These are phyloP conservation scores for Suhomyces canberraensis DNA, from an alignment of 805 yeast genomes.

Conservation along the genomic window DNA sequence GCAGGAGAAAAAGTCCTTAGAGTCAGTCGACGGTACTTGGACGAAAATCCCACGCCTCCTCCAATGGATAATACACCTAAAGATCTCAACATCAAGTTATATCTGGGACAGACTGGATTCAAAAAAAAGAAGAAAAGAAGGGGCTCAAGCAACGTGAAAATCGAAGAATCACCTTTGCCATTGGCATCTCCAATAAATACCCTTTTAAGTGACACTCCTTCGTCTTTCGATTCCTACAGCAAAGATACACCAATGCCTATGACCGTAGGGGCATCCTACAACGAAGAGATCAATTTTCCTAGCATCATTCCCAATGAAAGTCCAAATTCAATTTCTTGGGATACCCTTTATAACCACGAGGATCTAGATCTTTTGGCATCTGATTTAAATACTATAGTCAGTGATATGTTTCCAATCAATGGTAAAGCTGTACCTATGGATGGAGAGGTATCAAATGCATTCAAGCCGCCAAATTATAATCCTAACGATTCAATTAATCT, in stretches of 20 bases:
- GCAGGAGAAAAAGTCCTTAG: conserved; percentile 35
- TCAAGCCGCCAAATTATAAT: too few species aligned
- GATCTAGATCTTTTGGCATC: conserved; percentile 36
- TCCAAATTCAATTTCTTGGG: conserved; percentile 2
- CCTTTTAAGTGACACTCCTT: conserved; percentile 1
- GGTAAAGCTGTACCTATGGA: not conserved
- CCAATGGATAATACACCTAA: not conserved
- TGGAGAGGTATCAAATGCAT: too few species aligned
- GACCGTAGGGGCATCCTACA: not conserved
- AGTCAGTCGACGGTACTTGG: conserved; percentile 15
- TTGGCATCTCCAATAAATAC: conserved; percentile 1
- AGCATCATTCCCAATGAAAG: conserved; percentile 1
- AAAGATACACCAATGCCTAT: not conserved
- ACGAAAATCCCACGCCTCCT: conserved; percentile 4
- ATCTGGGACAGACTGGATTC: conserved; percentile 9
- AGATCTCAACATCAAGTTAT: conserved; percentile 7
- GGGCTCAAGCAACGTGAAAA: not conserved
- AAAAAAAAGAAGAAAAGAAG: conserved; percentile 2
- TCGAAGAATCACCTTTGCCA: conserved; percentile 1
- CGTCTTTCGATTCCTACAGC: not conserved
- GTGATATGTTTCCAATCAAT: conserved; percentile 19
- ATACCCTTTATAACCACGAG: conserved; percentile 16
- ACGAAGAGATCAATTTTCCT: not conserved
- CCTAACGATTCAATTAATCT: not conserved
- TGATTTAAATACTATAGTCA: conserved; percentile 40